These are phyloP conservation scores for Rhodotorula toruloides DNA, from an alignment of 768 basidiomycete species.

Conservation along the genomic window DNA sequence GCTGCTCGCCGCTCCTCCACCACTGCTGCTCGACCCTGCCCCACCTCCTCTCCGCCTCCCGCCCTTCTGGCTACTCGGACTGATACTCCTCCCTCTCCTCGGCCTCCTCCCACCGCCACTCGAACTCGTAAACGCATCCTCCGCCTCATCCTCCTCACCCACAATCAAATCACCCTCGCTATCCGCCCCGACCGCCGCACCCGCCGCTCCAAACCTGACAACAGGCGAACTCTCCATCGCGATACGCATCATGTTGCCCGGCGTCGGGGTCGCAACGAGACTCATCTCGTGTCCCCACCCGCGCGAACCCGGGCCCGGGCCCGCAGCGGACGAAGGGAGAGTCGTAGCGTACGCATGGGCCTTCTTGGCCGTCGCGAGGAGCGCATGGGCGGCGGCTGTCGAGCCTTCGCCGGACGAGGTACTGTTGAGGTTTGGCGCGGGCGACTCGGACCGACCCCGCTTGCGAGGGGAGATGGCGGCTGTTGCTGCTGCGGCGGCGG, in stretches of 20 bases:
- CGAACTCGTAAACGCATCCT: conserved; percentile 7
- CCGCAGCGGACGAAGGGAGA: no score
- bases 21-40: background rate
- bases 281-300: conserved; percentile 7
- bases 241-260: conserved; percentile 14
- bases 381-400: conserved; percentile 27
- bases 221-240: conserved; percentile 24
- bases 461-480: conserved; percentile 22
- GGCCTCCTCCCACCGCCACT: background rate
- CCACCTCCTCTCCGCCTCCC: background rate
- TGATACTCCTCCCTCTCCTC: background rate
- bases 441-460: conserved; percentile 18
- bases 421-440: background rate
- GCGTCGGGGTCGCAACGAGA: conserved; percentile 26
- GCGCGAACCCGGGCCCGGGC: background rate
- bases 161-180: background rate
- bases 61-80: background rate
- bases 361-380: conserved; percentile 31
- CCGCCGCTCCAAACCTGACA: conserved; percentile 1
- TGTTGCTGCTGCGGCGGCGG: background rate
- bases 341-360: background rate
- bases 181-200: background rate
- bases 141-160: background rate
- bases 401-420: conserved; percentile 11
- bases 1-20: background rate